A percentile compares a stretch with the other conserved stretches of the same genome.
Conservation (phyloP, 768 basidiomycete genomes). For the Pleurotus ostreatus region DNA sequence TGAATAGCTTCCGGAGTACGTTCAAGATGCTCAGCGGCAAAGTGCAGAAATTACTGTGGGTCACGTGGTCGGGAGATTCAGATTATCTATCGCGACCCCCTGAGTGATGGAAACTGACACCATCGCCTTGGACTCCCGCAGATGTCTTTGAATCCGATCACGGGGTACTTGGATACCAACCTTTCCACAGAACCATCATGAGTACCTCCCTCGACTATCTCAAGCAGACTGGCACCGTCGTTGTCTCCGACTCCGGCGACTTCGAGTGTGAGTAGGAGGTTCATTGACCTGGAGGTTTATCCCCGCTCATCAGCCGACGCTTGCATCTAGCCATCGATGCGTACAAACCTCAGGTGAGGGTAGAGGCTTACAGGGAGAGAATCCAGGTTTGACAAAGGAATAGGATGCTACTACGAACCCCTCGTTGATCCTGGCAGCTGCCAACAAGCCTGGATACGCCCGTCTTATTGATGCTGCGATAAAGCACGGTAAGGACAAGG, state of each 20-base stretch:
- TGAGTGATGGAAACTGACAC: no score
- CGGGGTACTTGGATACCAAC: no score
- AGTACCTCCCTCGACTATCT: constrained; percentile 78
- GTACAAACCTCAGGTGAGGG: constrained; percentile 86
- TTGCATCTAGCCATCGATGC: constrained; percentile 73
- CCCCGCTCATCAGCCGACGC: constrained; percentile 19
- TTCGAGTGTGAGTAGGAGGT: constrained; percentile 64
- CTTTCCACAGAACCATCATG: constrained; percentile 43
- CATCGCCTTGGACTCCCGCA: no score
- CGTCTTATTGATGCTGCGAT: constrained; percentile 77
- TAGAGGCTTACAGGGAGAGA: neutral
- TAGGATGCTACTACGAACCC: constrained; percentile 99
- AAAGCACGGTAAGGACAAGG: constrained; percentile 73
- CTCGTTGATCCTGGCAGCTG: constrained; percentile 88
- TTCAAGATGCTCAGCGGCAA: no score
- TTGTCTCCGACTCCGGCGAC: constrained; percentile 97
- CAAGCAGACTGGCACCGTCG: constrained; percentile 90
- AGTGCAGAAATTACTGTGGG: no score
- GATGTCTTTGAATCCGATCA: no score
- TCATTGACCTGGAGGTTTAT: constrained; percentile 6
- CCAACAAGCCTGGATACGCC: constrained; percentile 84
- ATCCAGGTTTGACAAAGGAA: constrained; percentile 7
- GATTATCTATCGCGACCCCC: no score
- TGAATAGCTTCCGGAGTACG: no score
- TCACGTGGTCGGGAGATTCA: no score